Evolutionary conservation across 225 moss, liverwort and hornwort species (phyloP), one percentile per base, ranked within the genome.

Genomic region (Pleurozium schreberi): DNA sequence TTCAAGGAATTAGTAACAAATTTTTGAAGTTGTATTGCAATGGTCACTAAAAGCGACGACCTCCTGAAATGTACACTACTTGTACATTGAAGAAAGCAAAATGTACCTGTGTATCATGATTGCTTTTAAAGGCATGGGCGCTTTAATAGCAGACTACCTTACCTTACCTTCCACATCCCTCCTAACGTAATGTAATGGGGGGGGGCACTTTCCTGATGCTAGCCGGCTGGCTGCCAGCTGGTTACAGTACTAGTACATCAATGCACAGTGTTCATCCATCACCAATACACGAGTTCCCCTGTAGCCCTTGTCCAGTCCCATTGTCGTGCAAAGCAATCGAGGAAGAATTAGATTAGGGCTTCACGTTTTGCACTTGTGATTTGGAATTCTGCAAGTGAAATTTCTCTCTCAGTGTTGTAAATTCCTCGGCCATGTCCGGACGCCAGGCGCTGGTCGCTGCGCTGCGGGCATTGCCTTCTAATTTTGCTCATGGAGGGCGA

Each of bases 371-470:
- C n/a, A 22, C 43, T 63, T 70, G 21, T 40, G 17, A 82, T 57
- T 58, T 38, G 47, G n/a, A 59, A 15, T 52, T 31, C 50, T 28
- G 6, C 45, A 16, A 43, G 40, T 14, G 9, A n/a, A 87, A 6
- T 26, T 87, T 75, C 67, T 34, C 61, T 53, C 30, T 33, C 49
- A 8, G 58, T 61, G 31, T 64, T 71, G 65, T 49, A 62, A 63
- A 52, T 23, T 80, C 28, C 34, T 21, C n/a, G 57, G 91, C 76
- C 73, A 98, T 98, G 98, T 94, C 95, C 77, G 94, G 91, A 55
- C 91, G 95, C 59, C 95, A 91, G 96, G 94, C 95, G 89, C 88
- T 97, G 93, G 93, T 93, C 89, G 95, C 91, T 73, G 96, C 90
- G 77, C 74, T 98, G 93, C 94, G 96, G 92, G 93, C 93, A 67